These are phyloP conservation scores for Neurospora sp. DNA, from an alignment of 495 filamentous ascomycete species.

Conservation along the genomic window DNA sequence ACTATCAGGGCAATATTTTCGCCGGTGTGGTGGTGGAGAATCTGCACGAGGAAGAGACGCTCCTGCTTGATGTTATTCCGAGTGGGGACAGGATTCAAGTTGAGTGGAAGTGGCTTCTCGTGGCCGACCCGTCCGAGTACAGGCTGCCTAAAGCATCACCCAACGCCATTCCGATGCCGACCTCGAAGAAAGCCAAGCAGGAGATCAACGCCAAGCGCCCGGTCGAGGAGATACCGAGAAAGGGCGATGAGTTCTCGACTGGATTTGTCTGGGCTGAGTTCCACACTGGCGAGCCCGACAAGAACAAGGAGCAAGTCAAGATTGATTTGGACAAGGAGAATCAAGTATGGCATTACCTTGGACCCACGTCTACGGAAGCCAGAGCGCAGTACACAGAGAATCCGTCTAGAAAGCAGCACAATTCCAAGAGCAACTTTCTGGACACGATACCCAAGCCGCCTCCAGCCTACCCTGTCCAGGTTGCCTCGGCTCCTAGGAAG, in stretches of 20 bases:
- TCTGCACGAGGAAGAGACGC: conserved; percentile 57
- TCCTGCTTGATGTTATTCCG: conserved; percentile 78
- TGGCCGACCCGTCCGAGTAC: conserved; percentile 54
- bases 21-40: conserved; percentile 86
- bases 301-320: conserved; percentile 34
- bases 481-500: conserved; percentile 10
- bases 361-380: conserved; percentile 77
- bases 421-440: conserved; percentile 50
- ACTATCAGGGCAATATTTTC: conserved; percentile 74
- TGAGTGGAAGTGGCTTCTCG: conserved; percentile 67
- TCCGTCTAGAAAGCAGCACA: conserved; percentile 44
- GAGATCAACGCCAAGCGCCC: conserved; percentile 46
- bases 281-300: conserved; percentile 44
- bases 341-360: conserved; percentile 85
- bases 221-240: conserved; percentile 50
- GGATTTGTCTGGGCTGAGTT: conserved; percentile 76
- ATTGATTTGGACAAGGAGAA: conserved; percentile 59
- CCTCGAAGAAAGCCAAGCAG: conserved; percentile 43
- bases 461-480: conserved; percentile 9
- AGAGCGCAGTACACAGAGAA: conserved; percentile 88
- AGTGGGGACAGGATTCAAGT: conserved; percentile 70
- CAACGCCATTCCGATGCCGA: conserved; percentile 47
- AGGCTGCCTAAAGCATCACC: conserved; percentile 52
- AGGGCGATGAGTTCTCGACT: conserved; percentile 60
- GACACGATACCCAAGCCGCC: conserved; percentile 48